Base-by-base conservation (phyloP, 139 green algal species). In the Eudorina sp. region DNA sequence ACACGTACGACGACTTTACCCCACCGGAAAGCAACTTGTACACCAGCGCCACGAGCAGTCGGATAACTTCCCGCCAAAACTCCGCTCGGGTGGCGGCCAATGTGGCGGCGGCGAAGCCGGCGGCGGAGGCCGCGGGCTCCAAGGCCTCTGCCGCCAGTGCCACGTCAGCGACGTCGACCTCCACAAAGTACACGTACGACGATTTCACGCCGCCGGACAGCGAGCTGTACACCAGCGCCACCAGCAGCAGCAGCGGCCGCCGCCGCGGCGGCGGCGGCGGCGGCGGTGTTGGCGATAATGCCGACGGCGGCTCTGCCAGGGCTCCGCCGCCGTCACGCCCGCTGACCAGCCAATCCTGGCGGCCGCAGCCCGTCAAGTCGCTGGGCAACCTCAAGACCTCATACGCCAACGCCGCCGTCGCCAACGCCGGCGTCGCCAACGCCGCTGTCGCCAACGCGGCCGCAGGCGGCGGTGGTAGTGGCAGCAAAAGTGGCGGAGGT, bases 1-100 rank as follows among this genome's bases (percentile, higher is more conserved):
- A 86, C 58, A 51, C 60, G 40, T 86, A 86, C 43, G 79, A 76
- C 55, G 79, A 86, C 40, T 86, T 86, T 45, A 86, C 79, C 58
- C 79, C 79, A 40, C 79, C 79, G 16, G 79, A 85, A 4, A 85
- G 78, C 78, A 29, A 85, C 53, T 9, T 41, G 9, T 85, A 75
- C 55, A 85, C 78, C 55, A 85, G 78, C 55, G 78, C 78, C n/a
- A 58, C 46, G 38, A 85, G 78, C 78, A 85, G 78, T 55, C 78
- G 78, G 16, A 72, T 70, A 53, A 36, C 31, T 31, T 64, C 45
- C 6, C 43, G 73, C 25, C 45, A 45, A 4, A 46, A 4, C 23
- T 62, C 73, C 5, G 73, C 66, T 4, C n/a, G n/a, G 43, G 40
- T 5, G 41, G 21, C 41, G 40, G 73, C 73, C 5, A 72, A 72